These are phyloP conservation scores for Kurtzmaniella fragi DNA, from an alignment of 805 yeast genomes.

Conservation along the genomic window DNA sequence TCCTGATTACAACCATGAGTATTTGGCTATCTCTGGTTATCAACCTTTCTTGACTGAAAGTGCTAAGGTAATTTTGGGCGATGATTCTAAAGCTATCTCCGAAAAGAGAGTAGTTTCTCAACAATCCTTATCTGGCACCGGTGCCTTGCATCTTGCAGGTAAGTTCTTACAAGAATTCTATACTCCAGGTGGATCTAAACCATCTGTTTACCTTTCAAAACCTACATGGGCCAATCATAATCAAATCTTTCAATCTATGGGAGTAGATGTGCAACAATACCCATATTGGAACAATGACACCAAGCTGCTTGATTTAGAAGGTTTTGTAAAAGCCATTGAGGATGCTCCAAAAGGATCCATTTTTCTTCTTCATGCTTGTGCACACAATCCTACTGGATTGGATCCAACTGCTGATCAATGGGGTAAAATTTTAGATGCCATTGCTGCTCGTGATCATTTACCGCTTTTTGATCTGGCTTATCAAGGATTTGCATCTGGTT, in stretches of 20 bases:
- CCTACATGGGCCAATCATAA: slow-evolving; percentile 99
- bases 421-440: slow-evolving; percentile 60
- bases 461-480: slow-evolving; percentile 92
- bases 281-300: slow-evolving; percentile 81
- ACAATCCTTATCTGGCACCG: slow-evolving; percentile 83
- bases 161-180: slow-evolving; percentile 53
- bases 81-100: slow-evolving; percentile 46
- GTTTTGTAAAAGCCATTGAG: slow-evolving; percentile 57
- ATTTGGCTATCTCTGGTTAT: slow-evolving; percentile 76
- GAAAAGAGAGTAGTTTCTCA: slow-evolving; percentile 53
- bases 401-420: slow-evolving; percentile 87
- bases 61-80: slow-evolving; percentile 68
- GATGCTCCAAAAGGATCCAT: slow-evolving; percentile 71
- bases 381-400: slow-evolving; percentile 96
- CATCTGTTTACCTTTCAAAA: slow-evolving; percentile 61
- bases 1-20: slow-evolving; percentile 75
- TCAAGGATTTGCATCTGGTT: slow-evolving; percentile 95
- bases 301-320: slow-evolving; percentile 68
- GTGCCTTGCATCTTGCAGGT: slow-evolving; percentile 90
- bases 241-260: slow-evolving; percentile 71
- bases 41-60: slow-evolving; percentile 65
- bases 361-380: slow-evolving; percentile 87
- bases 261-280: slow-evolving; percentile 62
- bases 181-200: slow-evolving; percentile 29
- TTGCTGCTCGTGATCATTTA: slow-evolving; percentile 60